phyloP scores from a whole-genome alignment of 1,284 basidiomycete species.

The Boletus sp. region DNA sequence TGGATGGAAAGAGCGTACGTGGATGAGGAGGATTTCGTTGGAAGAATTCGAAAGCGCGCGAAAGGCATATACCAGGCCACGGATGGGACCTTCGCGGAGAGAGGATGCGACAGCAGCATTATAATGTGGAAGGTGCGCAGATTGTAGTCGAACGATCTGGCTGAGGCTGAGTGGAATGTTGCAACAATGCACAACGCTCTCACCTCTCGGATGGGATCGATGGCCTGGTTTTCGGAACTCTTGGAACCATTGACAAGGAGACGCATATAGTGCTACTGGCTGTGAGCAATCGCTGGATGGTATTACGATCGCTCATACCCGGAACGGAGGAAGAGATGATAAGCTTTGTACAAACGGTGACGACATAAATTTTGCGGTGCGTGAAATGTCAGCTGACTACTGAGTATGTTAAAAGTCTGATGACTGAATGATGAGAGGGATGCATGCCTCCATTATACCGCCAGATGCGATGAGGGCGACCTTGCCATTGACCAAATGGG shows the following conservation, averaged over 20 bases:
- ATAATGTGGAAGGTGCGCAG: conserved; percentile 67
- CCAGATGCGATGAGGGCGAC: conserved; percentile 63
- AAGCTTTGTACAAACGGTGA: conserved; percentile 62
- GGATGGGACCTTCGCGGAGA: conserved; percentile 66
- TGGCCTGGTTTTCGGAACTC: conserved; percentile 4
- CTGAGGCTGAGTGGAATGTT: background rate
- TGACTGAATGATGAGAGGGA: background rate
- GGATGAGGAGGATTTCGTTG: conserved; percentile 57
- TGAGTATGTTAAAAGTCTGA: background rate
- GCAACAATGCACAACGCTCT: background rate
- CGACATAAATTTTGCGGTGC: conserved; percentile 69
- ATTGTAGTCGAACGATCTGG: conserved; percentile 66
- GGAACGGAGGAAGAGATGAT: conserved; percentile 55
- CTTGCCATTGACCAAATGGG: conserved; percentile 60
- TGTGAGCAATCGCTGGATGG: conserved; percentile 15
- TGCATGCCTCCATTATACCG: conserved; percentile 58
- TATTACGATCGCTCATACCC: conserved; percentile 37
- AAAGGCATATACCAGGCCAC: conserved; percentile 53
- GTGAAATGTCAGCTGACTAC: conserved; percentile 60
- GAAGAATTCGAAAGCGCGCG: conserved; percentile 43
- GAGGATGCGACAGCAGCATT: conserved; percentile 70
- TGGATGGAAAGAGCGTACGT: conserved; percentile 42
- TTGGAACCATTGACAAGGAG: conserved; percentile 27
- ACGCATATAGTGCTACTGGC: conserved; percentile 30
- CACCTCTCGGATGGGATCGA: conserved; percentile 41